Base-by-base conservation (phyloP, 805 yeast genomes). In the Metschnikowia cubensis region DNA sequence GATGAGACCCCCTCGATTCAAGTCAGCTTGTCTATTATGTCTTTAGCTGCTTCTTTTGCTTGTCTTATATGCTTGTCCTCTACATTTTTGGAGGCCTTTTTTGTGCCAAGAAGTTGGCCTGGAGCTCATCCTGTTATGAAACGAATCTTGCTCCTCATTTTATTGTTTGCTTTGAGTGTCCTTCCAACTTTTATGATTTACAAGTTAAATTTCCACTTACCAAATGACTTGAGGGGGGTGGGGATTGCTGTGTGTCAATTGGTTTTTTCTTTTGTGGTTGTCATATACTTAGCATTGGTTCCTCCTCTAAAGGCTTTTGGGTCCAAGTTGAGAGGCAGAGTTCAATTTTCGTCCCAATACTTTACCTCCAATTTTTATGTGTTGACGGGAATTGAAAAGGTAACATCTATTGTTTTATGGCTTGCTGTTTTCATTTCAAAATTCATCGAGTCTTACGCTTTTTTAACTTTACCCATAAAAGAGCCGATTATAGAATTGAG, bases 371-470 rank as follows among this genome's bases (percentile, higher is more conserved):
- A 83, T 7, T 78, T 85, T 50, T 79, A 80, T 49, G 59, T 65
- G 20, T 69, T 87, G 8, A 65, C 62, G 14, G 85, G 85, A 0
- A 74, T 81, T 37, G 80, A 81, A 47, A 69, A 69, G 42, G 68
- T 82, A 50, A 79, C 89, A 3, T 87, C 95, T 0, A 75, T 78
- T 61, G 84, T 86, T 0, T 66, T 88, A 50, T 86, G 95, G 90
- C 36, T 79, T 18, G 76, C 81, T 1, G 85, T 88, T 0, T 86
- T 87, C 56, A 55, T 75, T 6, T 82, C 87, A 2, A 88, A 88
- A 61, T 84, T 81, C 56, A 57, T 79, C 44, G 99, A 94, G 76
- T 94, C 99, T 40, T 95, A 94, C 73, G 88, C 77, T 81, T 94
- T 91, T 74, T 79, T 94, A 81, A 83, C 87, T 55, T 75, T 89